Evolutionary conservation across 2,329 filamentous ascomycete species (phyloP).

Genomic region (Fusarium gaditjirri): DNA sequence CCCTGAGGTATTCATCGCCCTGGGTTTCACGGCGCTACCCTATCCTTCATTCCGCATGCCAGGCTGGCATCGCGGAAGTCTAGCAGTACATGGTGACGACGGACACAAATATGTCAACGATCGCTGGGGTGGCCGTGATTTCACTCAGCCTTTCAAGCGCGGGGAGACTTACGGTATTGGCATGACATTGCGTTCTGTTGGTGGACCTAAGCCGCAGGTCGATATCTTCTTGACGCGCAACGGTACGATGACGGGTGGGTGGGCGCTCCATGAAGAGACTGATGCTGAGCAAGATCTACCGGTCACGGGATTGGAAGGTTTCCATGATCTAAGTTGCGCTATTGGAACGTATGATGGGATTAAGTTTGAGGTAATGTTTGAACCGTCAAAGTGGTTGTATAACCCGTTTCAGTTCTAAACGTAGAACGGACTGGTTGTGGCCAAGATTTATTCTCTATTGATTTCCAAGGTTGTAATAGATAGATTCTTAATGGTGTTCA

Average conservation of each 20-base stretch:
- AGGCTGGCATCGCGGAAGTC: slow-evolving; percentile 80
- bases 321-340: slow-evolving; percentile 75
- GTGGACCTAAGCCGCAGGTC: slow-evolving; percentile 45
- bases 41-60: slow-evolving; percentile 83
- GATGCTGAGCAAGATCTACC: slow-evolving; percentile 71
- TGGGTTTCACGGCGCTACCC: slow-evolving; percentile 78
- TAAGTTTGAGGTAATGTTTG: slow-evolving; percentile 74
- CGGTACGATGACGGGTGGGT: slow-evolving; percentile 67
- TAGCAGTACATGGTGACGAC: slow-evolving; percentile 84
- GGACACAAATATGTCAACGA: slow-evolving; percentile 82
- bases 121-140: slow-evolving; percentile 75
- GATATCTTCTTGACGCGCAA: slow-evolving; percentile 75
- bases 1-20: slow-evolving; percentile 63
- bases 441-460: neutral
- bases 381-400: slow-evolving; percentile 68
- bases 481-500: neutral
- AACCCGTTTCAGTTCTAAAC: slow-evolving; percentile 39
- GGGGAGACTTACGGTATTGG: slow-evolving; percentile 78
- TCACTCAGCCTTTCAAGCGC: slow-evolving; percentile 69
- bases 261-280: slow-evolving; percentile 80
- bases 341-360: slow-evolving; percentile 77
- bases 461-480: neutral
- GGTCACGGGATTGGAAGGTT: slow-evolving; percentile 74
- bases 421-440: neutral
- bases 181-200: slow-evolving; percentile 65